Conservation (phyloP, 2,329 filamentous ascomycete species). For the Metarhizium humberi region DNA sequence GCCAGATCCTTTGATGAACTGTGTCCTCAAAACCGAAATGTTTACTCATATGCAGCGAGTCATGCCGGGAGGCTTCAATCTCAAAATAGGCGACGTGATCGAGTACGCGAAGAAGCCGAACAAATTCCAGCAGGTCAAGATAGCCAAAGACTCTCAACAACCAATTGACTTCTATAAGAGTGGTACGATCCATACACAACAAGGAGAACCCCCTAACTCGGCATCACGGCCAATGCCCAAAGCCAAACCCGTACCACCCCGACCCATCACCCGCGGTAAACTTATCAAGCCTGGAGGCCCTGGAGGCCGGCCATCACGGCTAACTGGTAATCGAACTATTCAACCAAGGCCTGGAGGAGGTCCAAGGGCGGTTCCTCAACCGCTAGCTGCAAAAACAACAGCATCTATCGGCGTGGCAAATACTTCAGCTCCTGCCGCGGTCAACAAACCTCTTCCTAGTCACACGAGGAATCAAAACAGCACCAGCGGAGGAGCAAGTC, state of each 20-base stretch:
- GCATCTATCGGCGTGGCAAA: constrained; percentile 1
- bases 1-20: constrained; percentile 86
- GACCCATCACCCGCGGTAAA: constrained; percentile 88
- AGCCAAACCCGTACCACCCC: constrained; percentile 74
- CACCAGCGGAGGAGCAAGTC: constrained; percentile 37
- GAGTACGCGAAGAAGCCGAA: constrained; percentile 98
- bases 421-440: constrained; percentile 4
- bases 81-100: constrained; percentile 76
- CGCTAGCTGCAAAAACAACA: constrained; percentile 18
- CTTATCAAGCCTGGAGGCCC: constrained; percentile 87
- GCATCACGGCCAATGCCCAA: constrained; percentile 78
- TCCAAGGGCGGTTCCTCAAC: constrained; percentile 22
- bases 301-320: constrained; percentile 66
- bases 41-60: constrained; percentile 82
- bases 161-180: constrained; percentile 88
- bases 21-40: constrained; percentile 92
- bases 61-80: constrained; percentile 69
- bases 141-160: constrained; percentile 74
- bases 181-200: constrained; percentile 75
- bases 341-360: constrained; percentile 33
- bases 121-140: constrained; percentile 83
- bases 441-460: constrained; percentile 27
- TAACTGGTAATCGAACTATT: constrained; percentile 40
- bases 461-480: constrained; percentile 49
- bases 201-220: constrained; percentile 75